A percentile compares a stretch with the other conserved stretches of the same genome.
Conservation (phyloP, 345 rosid genomes). For the Sonneratia alba region DNA sequence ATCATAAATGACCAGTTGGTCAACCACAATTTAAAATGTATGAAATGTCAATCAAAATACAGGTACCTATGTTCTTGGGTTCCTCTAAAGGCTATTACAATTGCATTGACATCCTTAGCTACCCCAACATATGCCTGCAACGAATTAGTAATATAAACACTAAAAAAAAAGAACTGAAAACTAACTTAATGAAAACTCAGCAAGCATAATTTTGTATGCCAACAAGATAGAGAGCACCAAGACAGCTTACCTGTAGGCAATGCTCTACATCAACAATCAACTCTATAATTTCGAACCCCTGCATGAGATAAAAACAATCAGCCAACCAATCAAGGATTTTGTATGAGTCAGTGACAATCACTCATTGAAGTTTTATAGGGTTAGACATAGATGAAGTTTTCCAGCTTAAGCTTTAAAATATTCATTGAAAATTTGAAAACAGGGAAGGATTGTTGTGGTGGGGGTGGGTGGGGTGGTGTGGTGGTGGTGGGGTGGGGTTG, state of each 20-base stretch:
- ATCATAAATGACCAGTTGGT: background rate
- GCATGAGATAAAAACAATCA: conserved; percentile 13
- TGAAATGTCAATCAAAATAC: background rate
- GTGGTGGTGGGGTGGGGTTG: too few species aligned
- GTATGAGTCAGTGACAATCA: background rate
- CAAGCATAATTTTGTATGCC: background rate
- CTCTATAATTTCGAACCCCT: conserved; percentile 86
- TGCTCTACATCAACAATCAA: conserved; percentile 67
- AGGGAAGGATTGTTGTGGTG: background rate
- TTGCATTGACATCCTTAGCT: conserved; percentile 46
- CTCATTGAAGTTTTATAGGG: background rate
- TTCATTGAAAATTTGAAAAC: background rate
- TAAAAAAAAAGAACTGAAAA: background rate
- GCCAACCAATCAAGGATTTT: background rate
- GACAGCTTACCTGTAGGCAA: conserved; percentile 64
- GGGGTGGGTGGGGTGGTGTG: too few species aligned
- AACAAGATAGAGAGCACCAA: background rate
- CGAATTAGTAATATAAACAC: conserved; percentile 5
- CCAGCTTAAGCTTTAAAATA: background rate
- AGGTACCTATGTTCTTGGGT: conserved; percentile 57
- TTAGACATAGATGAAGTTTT: background rate
- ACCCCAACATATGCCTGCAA: conserved; percentile 68
- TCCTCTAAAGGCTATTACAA: conserved; percentile 68
- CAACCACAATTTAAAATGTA: background rate
- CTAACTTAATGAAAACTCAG: conserved; percentile 5